These are phyloP conservation scores for Acacia acuminata DNA, from an alignment of 306 rosid genomes.

Conservation along the genomic window DNA sequence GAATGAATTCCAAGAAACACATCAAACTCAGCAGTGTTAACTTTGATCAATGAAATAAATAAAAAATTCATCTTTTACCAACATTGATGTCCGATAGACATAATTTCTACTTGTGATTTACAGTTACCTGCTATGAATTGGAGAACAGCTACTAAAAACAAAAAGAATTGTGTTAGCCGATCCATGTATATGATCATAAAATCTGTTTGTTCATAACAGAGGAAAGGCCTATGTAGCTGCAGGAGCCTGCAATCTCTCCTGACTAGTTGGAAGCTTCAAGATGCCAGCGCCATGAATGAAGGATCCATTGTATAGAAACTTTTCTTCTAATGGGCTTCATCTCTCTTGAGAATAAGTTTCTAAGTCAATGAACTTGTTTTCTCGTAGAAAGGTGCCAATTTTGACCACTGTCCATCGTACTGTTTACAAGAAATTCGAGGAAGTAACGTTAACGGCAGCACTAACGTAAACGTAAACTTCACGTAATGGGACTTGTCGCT, in stretches of 20 bases:
- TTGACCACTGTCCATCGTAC: too few species aligned
- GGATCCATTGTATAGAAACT: too few species aligned
- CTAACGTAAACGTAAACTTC: too few species aligned
- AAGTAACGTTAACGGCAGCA: too few species aligned
- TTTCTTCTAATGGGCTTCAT: too few species aligned
- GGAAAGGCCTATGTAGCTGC: not conserved
- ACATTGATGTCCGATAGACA: not conserved
- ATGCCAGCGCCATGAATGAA: too few species aligned
- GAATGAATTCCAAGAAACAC: not conserved
- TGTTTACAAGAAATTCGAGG: too few species aligned
- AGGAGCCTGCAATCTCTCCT: too few species aligned
- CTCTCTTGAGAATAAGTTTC: too few species aligned
- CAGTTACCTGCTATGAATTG: slow-evolving; percentile 34
- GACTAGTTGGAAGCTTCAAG: too few species aligned
- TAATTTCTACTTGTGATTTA: not conserved
- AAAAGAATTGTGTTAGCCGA: slow-evolving; percentile 17
- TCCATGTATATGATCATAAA: slow-evolving; percentile 33
- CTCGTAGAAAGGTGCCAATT: too few species aligned
- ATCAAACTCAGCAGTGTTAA: not conserved
- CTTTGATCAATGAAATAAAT: not conserved
- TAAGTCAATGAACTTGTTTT: not conserved
- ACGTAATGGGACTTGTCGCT: too few species aligned
- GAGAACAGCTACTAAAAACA: slow-evolving; percentile 37
- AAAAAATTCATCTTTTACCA: not conserved
- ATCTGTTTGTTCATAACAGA: not conserved